Conservation (phyloP, 2,329 filamentous ascomycete species). For the Elsinoe arachidis region DNA sequence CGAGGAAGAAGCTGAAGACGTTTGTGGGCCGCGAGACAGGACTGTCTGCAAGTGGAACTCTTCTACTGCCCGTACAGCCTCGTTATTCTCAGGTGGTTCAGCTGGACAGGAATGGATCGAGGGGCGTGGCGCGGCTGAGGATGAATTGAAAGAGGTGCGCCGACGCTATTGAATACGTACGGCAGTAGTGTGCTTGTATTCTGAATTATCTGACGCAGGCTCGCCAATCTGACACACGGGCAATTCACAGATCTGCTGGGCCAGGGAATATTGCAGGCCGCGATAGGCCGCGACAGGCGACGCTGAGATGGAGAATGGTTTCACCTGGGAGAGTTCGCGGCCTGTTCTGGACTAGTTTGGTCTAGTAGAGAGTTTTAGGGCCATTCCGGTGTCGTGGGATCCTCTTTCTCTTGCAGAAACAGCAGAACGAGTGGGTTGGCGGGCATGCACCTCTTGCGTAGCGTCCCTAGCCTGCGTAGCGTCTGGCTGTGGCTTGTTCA, state of each 20-base stretch:
- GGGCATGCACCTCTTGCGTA: not conserved
- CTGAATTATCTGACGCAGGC: not conserved
- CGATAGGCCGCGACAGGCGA: no score
- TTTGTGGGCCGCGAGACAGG: not conserved
- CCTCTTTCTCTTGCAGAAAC: no score
- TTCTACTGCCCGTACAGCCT: not conserved
- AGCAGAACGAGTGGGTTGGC: not conserved
- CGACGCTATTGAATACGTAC: conserved; percentile 1
- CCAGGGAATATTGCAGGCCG: not conserved
- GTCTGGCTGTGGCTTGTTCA: no score
- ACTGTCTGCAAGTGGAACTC: conserved; percentile 1
- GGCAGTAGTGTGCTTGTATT: not conserved
- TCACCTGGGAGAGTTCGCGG: not conserved
- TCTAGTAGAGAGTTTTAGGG: no score
- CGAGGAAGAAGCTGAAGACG: conserved; percentile 3
- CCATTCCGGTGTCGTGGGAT: no score
- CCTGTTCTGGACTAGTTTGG: no score
- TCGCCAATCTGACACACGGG: not conserved
- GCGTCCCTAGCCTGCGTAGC: no score
- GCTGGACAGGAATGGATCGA: not conserved
- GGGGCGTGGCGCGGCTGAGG: conserved; percentile 3
- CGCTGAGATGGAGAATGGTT: not conserved
- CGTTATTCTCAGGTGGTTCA: not conserved
- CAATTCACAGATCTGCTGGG: not conserved
- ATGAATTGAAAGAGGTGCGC: not conserved